phyloP scores from a whole-genome alignment of 371 early-diverging fungal genomes.

The Fennellomyces sp. region DNA sequence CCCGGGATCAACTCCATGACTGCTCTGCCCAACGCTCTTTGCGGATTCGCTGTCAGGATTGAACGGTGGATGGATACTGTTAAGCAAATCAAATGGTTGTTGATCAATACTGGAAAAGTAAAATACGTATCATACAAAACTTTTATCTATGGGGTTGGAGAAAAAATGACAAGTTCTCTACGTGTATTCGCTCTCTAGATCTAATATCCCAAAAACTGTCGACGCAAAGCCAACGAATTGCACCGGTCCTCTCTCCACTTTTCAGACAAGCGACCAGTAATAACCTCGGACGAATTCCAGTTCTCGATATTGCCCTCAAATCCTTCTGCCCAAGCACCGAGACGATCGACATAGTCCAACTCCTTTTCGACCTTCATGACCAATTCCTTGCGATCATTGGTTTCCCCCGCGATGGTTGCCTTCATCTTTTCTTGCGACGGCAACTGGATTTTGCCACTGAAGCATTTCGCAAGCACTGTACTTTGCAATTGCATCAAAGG shows the following conservation, averaged over 20 bases:
- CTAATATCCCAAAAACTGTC: slow-evolving; percentile 40
- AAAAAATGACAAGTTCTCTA: too few species aligned
- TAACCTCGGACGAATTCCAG: slow-evolving; percentile 21
- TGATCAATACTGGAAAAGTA: too few species aligned
- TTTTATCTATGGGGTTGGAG: too few species aligned
- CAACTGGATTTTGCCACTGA: slow-evolving; percentile 22
- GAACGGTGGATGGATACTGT: too few species aligned
- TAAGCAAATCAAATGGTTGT: too few species aligned
- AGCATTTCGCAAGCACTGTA: slow-evolving; percentile 43
- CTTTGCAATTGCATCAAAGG: slow-evolving; percentile 58
- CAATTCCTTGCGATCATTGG: slow-evolving; percentile 16
- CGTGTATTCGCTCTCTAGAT: too few species aligned
- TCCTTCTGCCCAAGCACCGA: slow-evolving; percentile 44
- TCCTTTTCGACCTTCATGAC: slow-evolving; percentile 12
- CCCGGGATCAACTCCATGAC: too few species aligned
- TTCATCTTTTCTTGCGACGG: slow-evolving; percentile 10
- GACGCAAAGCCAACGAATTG: slow-evolving; percentile 23
- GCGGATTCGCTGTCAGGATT: too few species aligned
- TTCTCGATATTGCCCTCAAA: neutral
- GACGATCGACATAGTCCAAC: slow-evolving; percentile 28
- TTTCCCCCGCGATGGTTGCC: neutral
- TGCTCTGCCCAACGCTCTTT: too few species aligned
- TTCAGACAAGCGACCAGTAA: slow-evolving; percentile 30
- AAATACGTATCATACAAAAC: too few species aligned
- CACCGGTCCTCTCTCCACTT: slow-evolving; percentile 29